Conservation (phyloP, 2,329 filamentous ascomycete species). For the Pseudogymnoascus sp. region DNA sequence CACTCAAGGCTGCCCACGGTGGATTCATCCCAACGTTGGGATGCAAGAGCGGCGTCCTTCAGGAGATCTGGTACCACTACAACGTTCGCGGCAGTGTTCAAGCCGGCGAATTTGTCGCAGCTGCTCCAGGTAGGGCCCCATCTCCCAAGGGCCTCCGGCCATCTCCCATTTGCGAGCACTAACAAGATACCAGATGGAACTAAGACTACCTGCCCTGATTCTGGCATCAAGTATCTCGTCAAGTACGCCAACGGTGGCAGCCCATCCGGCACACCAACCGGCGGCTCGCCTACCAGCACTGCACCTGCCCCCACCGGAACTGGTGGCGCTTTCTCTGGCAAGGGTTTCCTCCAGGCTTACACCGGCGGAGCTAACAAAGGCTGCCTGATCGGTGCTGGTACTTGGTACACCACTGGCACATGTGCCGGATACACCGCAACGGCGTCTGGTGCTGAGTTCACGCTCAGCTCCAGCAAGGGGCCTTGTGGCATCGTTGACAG, state of each 20-base stretch:
- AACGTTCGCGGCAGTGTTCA: slow-evolving; percentile 46
- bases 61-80: slow-evolving; percentile 48
- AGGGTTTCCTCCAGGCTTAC: slow-evolving; percentile 51
- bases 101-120: slow-evolving; percentile 40
- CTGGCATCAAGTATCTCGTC: slow-evolving; percentile 52
- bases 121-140: slow-evolving; percentile 13
- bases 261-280: slow-evolving; percentile 14
- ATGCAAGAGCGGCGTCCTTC: slow-evolving; percentile 37
- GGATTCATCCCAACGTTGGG: slow-evolving; percentile 36
- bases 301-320: slow-evolving; percentile 28
- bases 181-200: slow-evolving; percentile 15
- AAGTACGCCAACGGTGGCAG: slow-evolving; percentile 37
- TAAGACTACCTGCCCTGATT: slow-evolving; percentile 50
- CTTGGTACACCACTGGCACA: slow-evolving; percentile 60
- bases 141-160: neutral
- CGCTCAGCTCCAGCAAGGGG: slow-evolving; percentile 50
- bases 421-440: slow-evolving; percentile 58
- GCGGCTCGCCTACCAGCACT: slow-evolving; percentile 17
- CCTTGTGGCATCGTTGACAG: slow-evolving; percentile 47
- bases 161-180: neutral
- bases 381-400: slow-evolving; percentile 60
- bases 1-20: slow-evolving; percentile 37
- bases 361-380: slow-evolving; percentile 43
- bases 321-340: slow-evolving; percentile 36
- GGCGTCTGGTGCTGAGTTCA: slow-evolving; percentile 32